phyloP scores from a whole-genome alignment of 2,329 filamentous ascomycete genomes.

The Xylariaceae sp. region DNA sequence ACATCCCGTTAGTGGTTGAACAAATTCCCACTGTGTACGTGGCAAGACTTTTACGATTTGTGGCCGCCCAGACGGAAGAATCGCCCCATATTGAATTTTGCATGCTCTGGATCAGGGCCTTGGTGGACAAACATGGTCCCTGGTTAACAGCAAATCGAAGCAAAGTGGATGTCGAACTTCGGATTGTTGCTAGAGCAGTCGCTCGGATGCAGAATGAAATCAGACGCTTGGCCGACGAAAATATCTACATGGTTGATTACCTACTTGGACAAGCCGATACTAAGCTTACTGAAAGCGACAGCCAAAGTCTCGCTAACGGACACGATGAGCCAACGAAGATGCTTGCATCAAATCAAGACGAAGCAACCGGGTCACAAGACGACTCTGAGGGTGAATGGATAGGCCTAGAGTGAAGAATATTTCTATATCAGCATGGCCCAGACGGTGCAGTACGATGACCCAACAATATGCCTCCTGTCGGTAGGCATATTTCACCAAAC shows the following conservation, averaged over 20 bases:
- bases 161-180: constrained; percentile 82
- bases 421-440: neutral
- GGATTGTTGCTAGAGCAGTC: constrained; percentile 82
- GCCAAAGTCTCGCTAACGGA: constrained; percentile 24
- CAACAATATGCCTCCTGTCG: neutral
- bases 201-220: constrained; percentile 83
- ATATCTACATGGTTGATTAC: constrained; percentile 88
- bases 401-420: constrained; percentile 38
- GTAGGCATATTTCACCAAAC: neutral
- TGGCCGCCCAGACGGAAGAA: constrained; percentile 86
- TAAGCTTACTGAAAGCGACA: constrained; percentile 22
- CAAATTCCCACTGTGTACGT: constrained; percentile 87
- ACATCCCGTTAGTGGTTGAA: constrained; percentile 79
- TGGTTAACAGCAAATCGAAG: constrained; percentile 83
- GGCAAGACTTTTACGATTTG: constrained; percentile 81
- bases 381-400: constrained; percentile 42
- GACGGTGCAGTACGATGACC: neutral
- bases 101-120: constrained; percentile 86
- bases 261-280: constrained; percentile 61
- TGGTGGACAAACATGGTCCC: constrained; percentile 81
- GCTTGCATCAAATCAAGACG: constrained; percentile 29
- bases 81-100: constrained; percentile 96
- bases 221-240: constrained; percentile 83
- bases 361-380: constrained; percentile 31
- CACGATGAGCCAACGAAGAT: constrained; percentile 34